Evolutionary conservation across 129 eudicot genomes (phyloP), one percentile per base, ranked within the genome.

Genomic region (Lactuca sativa): DNA sequence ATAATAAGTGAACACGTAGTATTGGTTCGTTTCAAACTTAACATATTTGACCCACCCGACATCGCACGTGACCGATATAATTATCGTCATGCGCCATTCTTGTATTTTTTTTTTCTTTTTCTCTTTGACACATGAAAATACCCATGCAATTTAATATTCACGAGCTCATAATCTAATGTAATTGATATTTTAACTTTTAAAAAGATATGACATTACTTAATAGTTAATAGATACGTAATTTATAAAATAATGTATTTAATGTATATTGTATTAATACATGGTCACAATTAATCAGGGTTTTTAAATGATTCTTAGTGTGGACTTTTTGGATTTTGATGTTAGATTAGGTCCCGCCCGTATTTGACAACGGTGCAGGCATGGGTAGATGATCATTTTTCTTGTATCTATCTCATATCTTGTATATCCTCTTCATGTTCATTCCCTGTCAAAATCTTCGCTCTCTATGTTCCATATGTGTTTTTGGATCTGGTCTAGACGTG

Each of bases 31-130:
- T 62, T 37, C 11, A 16, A 62, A 62, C 38, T 38, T 62, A 3
- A 37, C 49, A 62, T 62, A 62, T 62, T 62, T 62, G 66, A 62
- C 66, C 51, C 51, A 62, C 48, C 38, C 66, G 14, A 38, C 67
- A 62, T 62, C 52, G 52, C 52, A 62, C 67, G 67, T 62, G 67
- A 62, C 32, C 52, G 67, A 12, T 62, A 38, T 60, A 15, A 60
- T 2, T 34, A 60, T 33, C 65, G 47, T 60, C 47, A 40, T 60
- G 47, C 25, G 47, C 12, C 38, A 13, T 34, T 33, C 47, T 60
- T 34, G 14, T 11, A 8, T 55, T 17, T 16, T 9, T 59, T 58
- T 56, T 56, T 47, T 47, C 15, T n/a, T 47, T 47, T 47, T 10
- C 52, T 47, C 52, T 12, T 47, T 12, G 52, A 47, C 52, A 47